Evolutionary conservation across 495 filamentous ascomycete genomes (phyloP), one percentile per base, ranked within the genome.

Genomic region (Aspergillus panamensis): DNA sequence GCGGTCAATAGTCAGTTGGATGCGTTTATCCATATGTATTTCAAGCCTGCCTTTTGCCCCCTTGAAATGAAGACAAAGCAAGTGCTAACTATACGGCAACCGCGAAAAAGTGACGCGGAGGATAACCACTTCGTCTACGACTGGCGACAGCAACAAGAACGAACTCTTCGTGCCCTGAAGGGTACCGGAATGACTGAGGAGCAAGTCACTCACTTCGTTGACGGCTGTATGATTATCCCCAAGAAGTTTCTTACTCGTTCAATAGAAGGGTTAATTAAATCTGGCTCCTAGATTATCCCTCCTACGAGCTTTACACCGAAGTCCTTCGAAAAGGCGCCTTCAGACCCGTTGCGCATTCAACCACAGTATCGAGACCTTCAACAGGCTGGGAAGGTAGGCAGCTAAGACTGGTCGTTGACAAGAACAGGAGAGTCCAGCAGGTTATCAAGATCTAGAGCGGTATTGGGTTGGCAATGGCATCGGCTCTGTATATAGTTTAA

Each of bases 141-240:
- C 58, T 97, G 93, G 93, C 85, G 93, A 16, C 72, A 84, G 54
- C 77, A 97, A 68, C 91, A 95, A 68, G 93, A 97, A 71, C 78
- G 76, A 21, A 78, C 77, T 51, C 75, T 97, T 62, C 78, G 88
- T 16, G 73, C 71, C 12, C 67, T 77, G 44, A 89, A 80, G 65
- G 87, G 87, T 21, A 77, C 70, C 14, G 92, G 90, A 32, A 96
- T 96, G 93, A 89, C 83, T 3, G 81, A 87, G 61, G 80, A 84
- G 51, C 81, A 88, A 62, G 82, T 89, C 37, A 76, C 80, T 44
- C 69, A 80, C 30, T 89, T 89, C 66, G 84, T 89, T 30, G 78
- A 88, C 64, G 82, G 83, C 63, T 89, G 85, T 87, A 67, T 51
- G 83, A 76, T 31, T 62, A 19, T 17, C 25, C 25, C 25, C 25